Percentiles rank a stretch among this genome's conserved stretches.
Evolutionary conservation across 2,329 filamentous ascomycete species (phyloP).

Genomic region (Ophiocordyceps robertsii): DNA sequence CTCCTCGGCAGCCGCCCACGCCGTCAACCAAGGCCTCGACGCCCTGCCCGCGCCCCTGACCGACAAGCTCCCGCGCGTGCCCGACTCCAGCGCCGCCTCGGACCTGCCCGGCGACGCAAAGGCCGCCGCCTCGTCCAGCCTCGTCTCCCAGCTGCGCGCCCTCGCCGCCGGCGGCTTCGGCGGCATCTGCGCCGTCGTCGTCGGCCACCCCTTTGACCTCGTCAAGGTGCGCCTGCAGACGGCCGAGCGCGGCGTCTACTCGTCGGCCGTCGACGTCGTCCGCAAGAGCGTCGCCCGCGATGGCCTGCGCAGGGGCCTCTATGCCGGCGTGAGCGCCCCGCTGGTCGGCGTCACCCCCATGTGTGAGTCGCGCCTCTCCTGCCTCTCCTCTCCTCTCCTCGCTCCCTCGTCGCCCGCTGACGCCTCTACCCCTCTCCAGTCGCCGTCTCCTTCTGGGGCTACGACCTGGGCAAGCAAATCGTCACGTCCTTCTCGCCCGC

Average conservation of each 20-base stretch:
- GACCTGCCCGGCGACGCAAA: conserved; percentile 28
- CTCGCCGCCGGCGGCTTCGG: conserved; percentile 84
- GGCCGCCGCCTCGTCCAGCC: conserved; percentile 19
- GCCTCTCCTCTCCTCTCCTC: too few species aligned
- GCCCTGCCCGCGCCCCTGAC: conserved; percentile 18
- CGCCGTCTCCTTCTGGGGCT: conserved; percentile 68
- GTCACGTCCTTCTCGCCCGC: conserved; percentile 56
- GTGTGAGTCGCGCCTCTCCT: conserved; percentile 54
- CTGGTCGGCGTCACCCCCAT: conserved; percentile 94
- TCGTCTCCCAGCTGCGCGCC: conserved; percentile 53
- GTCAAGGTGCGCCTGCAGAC: conserved; percentile 97
- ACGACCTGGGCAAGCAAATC: conserved; percentile 86
- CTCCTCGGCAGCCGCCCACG: conserved; percentile 7
- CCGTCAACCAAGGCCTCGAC: conserved; percentile 8
- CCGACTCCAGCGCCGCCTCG: conserved; percentile 21
- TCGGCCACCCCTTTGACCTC: conserved; percentile 93
- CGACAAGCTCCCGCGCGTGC: conserved; percentile 30
- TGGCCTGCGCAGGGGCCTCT: conserved; percentile 67
- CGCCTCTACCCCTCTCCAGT: conserved; percentile 27
- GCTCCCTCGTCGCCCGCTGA: too few species aligned
- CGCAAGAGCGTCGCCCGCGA: conserved; percentile 77
- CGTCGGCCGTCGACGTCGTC: conserved; percentile 81
- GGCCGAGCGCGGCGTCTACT: conserved; percentile 86
- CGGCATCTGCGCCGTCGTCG: conserved; percentile 83
- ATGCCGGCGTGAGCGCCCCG: conserved; percentile 93